phyloP scores from a whole-genome alignment of 2,329 filamentous ascomycete species.

The Epichloe festucae region DNA sequence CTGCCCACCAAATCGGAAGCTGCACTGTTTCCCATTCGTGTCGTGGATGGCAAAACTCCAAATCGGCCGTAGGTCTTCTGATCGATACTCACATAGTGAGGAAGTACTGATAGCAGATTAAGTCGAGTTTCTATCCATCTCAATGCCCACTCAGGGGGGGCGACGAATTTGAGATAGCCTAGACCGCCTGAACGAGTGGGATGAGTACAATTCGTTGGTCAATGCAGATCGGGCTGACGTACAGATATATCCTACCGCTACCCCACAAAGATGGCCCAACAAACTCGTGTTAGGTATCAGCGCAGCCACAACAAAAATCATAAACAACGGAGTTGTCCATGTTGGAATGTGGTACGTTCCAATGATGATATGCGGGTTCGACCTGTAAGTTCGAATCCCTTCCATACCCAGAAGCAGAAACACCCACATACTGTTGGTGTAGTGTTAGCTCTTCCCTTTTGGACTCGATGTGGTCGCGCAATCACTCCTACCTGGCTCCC shows the following conservation, averaged over 20 bases:
- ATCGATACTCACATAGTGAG: conserved; percentile 87
- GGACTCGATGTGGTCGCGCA: neutral
- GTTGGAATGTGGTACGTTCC: conserved; percentile 63
- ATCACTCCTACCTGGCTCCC: conserved; percentile 58
- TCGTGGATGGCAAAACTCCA: conserved; percentile 61
- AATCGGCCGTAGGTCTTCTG: conserved; percentile 93
- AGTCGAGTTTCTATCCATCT: conserved; percentile 82
- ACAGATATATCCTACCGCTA: conserved; percentile 80
- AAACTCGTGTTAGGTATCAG: conserved; percentile 73
- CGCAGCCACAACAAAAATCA: conserved; percentile 61
- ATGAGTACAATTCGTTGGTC: neutral
- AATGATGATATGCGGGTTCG: conserved; percentile 64
- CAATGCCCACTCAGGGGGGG: conserved; percentile 77
- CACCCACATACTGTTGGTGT: conserved; percentile 62
- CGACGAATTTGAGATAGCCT: conserved; percentile 78
- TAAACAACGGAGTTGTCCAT: conserved; percentile 76
- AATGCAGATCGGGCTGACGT: conserved; percentile 23
- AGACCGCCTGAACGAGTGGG: conserved; percentile 50
- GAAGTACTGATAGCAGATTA: conserved; percentile 69
- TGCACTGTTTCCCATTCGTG: conserved; percentile 26
- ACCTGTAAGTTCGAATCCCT: conserved; percentile 70
- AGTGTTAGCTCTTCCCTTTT: neutral
- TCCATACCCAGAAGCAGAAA: conserved; percentile 79
- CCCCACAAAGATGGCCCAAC: conserved; percentile 72
- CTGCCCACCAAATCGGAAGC: conserved; percentile 47